Base-by-base conservation (phyloP, 768 basidiomycete species). In the Favolaschia claudopus region DNA sequence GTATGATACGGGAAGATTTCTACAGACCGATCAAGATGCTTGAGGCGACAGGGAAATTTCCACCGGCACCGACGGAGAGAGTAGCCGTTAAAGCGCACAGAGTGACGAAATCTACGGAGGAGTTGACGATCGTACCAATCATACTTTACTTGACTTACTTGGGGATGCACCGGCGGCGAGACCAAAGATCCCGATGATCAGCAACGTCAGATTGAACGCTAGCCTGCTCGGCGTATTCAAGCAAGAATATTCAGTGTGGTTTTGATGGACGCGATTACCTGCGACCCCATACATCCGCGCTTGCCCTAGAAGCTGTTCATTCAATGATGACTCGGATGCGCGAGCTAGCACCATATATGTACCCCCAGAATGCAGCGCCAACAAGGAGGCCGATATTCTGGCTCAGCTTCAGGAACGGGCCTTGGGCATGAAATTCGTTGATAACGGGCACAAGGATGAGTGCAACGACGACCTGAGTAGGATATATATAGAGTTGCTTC, bases 31-130 rank as follows among this genome's bases (percentile, higher is more conserved):
- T 70, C 61, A 85, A 83, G 20, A 85, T 78, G 7, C 81, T 78
- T 14, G 81, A 78, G 62, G 79, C 83, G 4, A 87, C 85, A 2
- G 86, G 84, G 34, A 87, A 69, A 65, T 87, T 87, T 9, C 87
- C 75, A 28, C 85, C 85, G 0, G 77, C 83, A 5, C 85, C 85
- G 5, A 85, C 62, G 1, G 81, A 77, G 12, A 80, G 72, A 7
- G 79, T 60, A 8, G 83, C 80, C 10, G 78, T 66, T 32, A 88
- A 71, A 5, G 80, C 76, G 0, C 83, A 81, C 39, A 86, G 74
- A 8, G 80, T 72, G 22, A 80, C 56, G 50, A 86, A 85, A 63
- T 78, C 50, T 52, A n/a, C 15, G 17, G 6, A 31, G 5, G 27
- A 31, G 14, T 46, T 12, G 4, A 20, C 17, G 8, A n/a, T n/a